Evolutionary conservation across 2,329 filamentous ascomycete species (phyloP).

Genomic region (Grosmannia serpens): DNA sequence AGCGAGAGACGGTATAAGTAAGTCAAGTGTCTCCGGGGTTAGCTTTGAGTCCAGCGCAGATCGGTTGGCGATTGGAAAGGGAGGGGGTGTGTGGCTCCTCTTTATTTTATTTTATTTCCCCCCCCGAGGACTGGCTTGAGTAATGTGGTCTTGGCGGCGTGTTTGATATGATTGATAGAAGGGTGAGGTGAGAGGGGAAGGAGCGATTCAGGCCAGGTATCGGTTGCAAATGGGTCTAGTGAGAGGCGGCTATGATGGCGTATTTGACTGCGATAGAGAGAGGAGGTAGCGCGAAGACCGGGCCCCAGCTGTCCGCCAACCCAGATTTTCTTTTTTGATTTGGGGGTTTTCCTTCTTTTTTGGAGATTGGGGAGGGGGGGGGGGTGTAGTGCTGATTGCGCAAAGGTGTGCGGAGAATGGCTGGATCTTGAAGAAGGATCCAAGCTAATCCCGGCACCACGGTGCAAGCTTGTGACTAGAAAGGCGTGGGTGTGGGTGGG

Average conservation of each 20-base stretch:
- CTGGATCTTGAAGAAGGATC: slow-evolving; percentile 4
- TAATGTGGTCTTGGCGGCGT: not conserved
- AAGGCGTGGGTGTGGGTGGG: slow-evolving; percentile 3
- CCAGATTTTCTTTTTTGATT: not conserved
- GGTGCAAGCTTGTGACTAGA: slow-evolving; percentile 6
- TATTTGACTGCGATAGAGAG: slow-evolving; percentile 24
- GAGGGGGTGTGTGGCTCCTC: not conserved
- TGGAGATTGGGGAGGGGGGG: slow-evolving; percentile 1
- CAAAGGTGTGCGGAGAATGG: slow-evolving; percentile 10
- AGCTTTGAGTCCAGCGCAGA: slow-evolving; percentile 17
- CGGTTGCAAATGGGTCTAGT: slow-evolving; percentile 1
- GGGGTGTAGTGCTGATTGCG: slow-evolving; percentile 6
- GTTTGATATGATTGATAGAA: not conserved
- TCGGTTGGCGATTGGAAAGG: slow-evolving; percentile 1
- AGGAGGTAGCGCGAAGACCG: slow-evolving; percentile 17
- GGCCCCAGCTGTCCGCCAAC: slow-evolving; percentile 10
- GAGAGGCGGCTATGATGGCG: slow-evolving; percentile 22
- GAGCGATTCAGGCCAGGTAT: slow-evolving; percentile 1
- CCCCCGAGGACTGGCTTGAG: not conserved
- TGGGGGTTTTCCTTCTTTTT: slow-evolving; percentile 8
- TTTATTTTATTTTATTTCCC: not conserved
- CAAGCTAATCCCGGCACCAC: slow-evolving; percentile 7
- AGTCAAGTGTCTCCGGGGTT: slow-evolving; percentile 20
- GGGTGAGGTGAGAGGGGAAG: not conserved
- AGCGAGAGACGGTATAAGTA: slow-evolving; percentile 6